Evolutionary conservation across 331 rosid species (phyloP), one percentile per base, ranked within the genome.

Genomic region (Pyracantha coccinea): DNA sequence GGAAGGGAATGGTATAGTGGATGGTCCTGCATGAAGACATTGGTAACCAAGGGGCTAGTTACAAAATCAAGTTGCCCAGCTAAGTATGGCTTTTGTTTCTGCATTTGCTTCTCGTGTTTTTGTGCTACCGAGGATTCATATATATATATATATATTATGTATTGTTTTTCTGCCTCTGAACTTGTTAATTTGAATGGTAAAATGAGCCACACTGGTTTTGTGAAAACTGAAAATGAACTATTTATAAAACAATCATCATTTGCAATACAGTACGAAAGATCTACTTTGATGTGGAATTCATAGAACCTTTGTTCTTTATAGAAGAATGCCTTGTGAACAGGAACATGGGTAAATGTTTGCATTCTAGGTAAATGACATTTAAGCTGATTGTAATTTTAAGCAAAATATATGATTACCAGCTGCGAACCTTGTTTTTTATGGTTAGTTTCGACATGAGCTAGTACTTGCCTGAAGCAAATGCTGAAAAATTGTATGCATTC

Each of bases 21-120:
- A 78, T 94, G 97, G 99, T 83, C 33, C 78, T 88, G 91, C 81
- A 92, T 94, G 97, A 92, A 87, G 89, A 86, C 93, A 53, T 85
- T 94, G 83, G 72, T 92, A 80, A 66, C 83, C 47, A 92, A 88
- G 82, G 95, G 97, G 80, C 86, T 94, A 57, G 96, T 85, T 82
- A 91, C 86, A 61, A 92, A 90, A 81, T 94, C 99, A 65, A 92
- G 89, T 78, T 86, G 95, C 81, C 99, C 97, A 12, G 97, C 97
- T 61, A 94, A 92, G 97, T 92, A 94, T 77, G 91, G 23, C 50
- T 45, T 57, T 71, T 59, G 23, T 57, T 69, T 44, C 14, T 80
- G 31, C 73, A 27, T 74, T 54, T 73, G 65, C 65, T 28, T 24
- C 23, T 14, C 20, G 15, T 57, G 10, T 12, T 23, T 28, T 45